Conservation (phyloP, 2,329 filamentous ascomycete species). For the Fusarium setosum region DNA sequence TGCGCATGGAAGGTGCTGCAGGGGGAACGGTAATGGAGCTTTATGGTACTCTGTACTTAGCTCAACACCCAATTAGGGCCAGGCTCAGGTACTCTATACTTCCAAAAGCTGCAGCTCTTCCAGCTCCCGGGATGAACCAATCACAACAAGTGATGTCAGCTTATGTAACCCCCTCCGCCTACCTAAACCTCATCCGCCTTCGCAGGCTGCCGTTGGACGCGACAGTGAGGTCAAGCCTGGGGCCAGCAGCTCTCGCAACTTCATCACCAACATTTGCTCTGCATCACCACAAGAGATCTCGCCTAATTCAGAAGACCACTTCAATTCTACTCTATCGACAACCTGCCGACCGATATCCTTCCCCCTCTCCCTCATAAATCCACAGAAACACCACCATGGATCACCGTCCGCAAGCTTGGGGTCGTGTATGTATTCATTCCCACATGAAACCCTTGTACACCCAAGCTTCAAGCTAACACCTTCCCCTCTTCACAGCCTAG, state of each 20-base stretch:
- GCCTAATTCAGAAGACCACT: background rate
- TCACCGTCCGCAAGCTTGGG: constrained; percentile 79
- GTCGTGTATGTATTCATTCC: constrained; percentile 67
- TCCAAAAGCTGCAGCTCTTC: constrained; percentile 27
- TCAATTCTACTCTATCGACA: background rate
- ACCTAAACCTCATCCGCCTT: constrained; percentile 20
- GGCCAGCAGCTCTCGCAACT: constrained; percentile 19
- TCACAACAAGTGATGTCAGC: constrained; percentile 36
- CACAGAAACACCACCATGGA: constrained; percentile 66
- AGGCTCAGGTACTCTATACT: constrained; percentile 12
- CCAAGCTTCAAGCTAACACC: constrained; percentile 9
- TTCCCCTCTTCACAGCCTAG: constrained; percentile 74
- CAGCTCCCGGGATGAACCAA: constrained; percentile 42
- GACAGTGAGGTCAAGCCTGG: constrained; percentile 44
- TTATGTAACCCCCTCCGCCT: constrained; percentile 44
- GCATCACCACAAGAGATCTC: background rate
- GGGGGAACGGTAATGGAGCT: constrained; percentile 9
- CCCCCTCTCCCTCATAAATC: constrained; percentile 16
- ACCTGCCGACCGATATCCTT: background rate
- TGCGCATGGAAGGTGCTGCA: constrained; percentile 3
- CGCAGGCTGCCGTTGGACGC: constrained; percentile 52
- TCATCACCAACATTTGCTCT: constrained; percentile 14
- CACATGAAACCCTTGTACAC: background rate
- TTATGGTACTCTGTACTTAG: constrained; percentile 16
- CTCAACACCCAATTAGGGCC: background rate